These are phyloP conservation scores for Fonsecaea multimorphosa DNA, from an alignment of 2,329 filamentous ascomycete species.

Conservation along the genomic window DNA sequence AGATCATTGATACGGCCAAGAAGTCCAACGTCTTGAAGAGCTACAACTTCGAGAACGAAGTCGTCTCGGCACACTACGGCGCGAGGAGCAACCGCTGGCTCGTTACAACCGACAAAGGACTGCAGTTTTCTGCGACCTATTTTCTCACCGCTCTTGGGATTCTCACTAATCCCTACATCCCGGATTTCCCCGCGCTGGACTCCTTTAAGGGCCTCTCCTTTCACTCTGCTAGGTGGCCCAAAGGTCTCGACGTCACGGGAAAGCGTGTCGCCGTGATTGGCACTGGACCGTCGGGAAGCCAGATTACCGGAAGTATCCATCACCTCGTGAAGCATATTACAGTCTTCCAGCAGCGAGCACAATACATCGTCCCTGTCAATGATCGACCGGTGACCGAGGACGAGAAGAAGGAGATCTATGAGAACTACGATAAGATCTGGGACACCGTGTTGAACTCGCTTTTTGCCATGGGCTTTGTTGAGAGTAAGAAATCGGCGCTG, in stretches of 20 bases:
- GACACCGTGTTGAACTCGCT: constrained; percentile 53
- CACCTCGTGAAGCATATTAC: constrained; percentile 59
- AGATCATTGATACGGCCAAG: constrained; percentile 56
- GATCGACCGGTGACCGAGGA: constrained; percentile 54
- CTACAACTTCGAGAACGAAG: constrained; percentile 51
- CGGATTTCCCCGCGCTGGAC: constrained; percentile 63
- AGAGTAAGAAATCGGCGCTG: constrained; percentile 47
- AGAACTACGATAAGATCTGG: constrained; percentile 26
- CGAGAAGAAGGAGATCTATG: constrained; percentile 53
- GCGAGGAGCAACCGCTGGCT: constrained; percentile 48
- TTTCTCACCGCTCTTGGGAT: constrained; percentile 57
- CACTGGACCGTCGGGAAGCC: constrained; percentile 68
- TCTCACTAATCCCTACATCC: constrained; percentile 65
- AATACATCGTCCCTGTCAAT: constrained; percentile 66
- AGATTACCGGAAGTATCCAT: constrained; percentile 66
- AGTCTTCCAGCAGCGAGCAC: constrained; percentile 67
- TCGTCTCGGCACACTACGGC: constrained; percentile 51
- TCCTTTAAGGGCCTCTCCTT: constrained; percentile 65
- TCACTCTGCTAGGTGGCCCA: constrained; percentile 64
- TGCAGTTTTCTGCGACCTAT: constrained; percentile 48
- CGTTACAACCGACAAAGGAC: constrained; percentile 50
- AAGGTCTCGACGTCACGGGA: constrained; percentile 59
- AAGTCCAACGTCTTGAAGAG: constrained; percentile 53
- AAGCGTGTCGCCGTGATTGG: constrained; percentile 69
- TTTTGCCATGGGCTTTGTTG: constrained; percentile 63